Base-by-base conservation (phyloP, 441 rosid species). In the Sinapis alba region DNA sequence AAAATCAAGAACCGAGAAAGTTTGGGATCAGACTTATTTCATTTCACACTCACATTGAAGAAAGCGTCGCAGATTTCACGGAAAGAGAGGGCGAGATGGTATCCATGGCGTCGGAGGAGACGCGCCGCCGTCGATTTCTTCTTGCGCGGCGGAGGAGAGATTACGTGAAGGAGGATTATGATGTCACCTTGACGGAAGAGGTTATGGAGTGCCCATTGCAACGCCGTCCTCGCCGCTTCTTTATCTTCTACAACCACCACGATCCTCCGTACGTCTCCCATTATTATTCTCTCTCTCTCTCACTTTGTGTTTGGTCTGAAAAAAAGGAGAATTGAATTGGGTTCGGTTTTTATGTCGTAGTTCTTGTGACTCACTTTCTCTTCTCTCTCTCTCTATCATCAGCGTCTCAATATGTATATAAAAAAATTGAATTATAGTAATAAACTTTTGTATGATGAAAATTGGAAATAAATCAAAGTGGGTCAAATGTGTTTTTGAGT, bases 191-290 rank as follows among this genome's bases (percentile, higher is more conserved):
- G 84, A 13, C 96, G 90, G 70, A 90, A 74, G n/a, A 86, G 74
- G 58, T 92, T 92, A 63, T 82, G 89, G 20, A 92, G 98, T 41
- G 96, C 88, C 98, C 98, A 92, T 69, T 74, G 74, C 12, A 92
- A 87, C 1, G 98, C 96, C 32, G 82, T 83, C 81, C 93, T 86
- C 34, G 94, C 85, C 2, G 78, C 89, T 9, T 89, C 93, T 65
- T 76, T 87, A 47, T 90, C 98, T 72, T 92, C 98, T 0, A 92
- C 96, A 1, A 92, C 83, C 24, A 92, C 96, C 67, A 88, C 92
- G 68, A 89, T 87, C 81, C 79, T 88, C 81, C 75, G 53, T 83
- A 71, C 86, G 83, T 94, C 88, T 83, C 12, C 61, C 75, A 70
- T 54, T 3, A 2, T 0, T 8, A 24, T 10, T 47, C 57, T 16